Evolutionary conservation across 768 basidiomycete species (phyloP).

Genomic region (Naganishia friedmannii): DNA sequence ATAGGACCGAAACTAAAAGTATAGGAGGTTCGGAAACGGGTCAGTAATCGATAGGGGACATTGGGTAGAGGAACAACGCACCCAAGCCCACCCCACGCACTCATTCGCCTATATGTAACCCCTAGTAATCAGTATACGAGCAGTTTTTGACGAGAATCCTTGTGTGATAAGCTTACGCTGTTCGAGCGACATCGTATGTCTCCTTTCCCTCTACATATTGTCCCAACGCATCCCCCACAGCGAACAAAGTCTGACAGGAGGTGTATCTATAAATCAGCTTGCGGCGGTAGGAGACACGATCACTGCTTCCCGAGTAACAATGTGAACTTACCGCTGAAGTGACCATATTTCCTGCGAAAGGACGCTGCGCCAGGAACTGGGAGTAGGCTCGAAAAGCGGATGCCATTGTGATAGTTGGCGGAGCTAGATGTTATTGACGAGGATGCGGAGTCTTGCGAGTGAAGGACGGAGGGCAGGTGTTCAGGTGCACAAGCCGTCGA

Average conservation of each 20-base stretch:
- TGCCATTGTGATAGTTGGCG: background rate
- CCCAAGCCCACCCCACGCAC: slow-evolving; percentile 26
- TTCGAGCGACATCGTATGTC: slow-evolving; percentile 62
- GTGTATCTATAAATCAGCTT: background rate
- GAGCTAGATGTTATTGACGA: background rate
- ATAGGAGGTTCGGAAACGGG: slow-evolving; percentile 61
- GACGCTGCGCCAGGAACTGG: slow-evolving; percentile 16
- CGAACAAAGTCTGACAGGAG: slow-evolving; percentile 44
- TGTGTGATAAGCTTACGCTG: slow-evolving; percentile 39
- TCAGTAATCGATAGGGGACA: slow-evolving; percentile 54
- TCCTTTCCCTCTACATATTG: slow-evolving; percentile 75
- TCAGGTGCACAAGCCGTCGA: background rate
- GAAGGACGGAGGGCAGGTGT: too few species aligned
- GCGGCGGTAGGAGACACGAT: background rate
- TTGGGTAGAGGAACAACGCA: background rate
- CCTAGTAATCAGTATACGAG: background rate
- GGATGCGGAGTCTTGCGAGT: too few species aligned
- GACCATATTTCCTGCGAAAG: slow-evolving; percentile 21
- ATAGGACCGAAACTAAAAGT: slow-evolving; percentile 73
- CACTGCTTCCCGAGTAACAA: background rate
- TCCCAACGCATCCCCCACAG: slow-evolving; percentile 57
- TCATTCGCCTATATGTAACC: slow-evolving; percentile 13
- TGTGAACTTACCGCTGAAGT: slow-evolving; percentile 12
- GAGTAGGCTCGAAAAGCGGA: slow-evolving; percentile 24
- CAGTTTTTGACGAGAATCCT: background rate